phyloP scores from a whole-genome alignment of 2,329 filamentous ascomycete genomes.

The Setomelanomma holmii region DNA sequence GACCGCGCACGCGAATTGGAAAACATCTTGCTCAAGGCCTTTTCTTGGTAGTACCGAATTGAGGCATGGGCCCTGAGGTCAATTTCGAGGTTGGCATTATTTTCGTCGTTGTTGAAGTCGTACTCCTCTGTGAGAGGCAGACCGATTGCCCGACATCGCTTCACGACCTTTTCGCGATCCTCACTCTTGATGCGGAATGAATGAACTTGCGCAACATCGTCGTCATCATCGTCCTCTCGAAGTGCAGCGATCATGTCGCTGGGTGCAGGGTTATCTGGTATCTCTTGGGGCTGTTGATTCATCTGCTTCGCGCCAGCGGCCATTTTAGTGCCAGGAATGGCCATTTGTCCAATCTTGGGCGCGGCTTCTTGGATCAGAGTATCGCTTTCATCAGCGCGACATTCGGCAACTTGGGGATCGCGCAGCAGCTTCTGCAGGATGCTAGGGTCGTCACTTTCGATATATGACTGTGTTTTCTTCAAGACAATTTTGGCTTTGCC shows the following conservation, averaged over 20 bases:
- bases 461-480: slow-evolving; percentile 92
- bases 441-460: slow-evolving; percentile 87
- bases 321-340: slow-evolving; percentile 94
- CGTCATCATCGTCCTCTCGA: slow-evolving; percentile 76
- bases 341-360: slow-evolving; percentile 83
- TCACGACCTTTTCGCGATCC: slow-evolving; percentile 84
- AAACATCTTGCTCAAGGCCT: slow-evolving; percentile 99
- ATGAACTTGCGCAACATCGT: slow-evolving; percentile 86
- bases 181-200: slow-evolving; percentile 88
- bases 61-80: slow-evolving; percentile 88
- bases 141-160: slow-evolving; percentile 84
- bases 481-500: slow-evolving; percentile 95
- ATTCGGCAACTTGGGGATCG: slow-evolving; percentile 80
- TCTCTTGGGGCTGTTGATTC: slow-evolving; percentile 48
- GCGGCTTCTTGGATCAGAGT: slow-evolving; percentile 80
- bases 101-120: slow-evolving; percentile 90
- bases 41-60: slow-evolving; percentile 95
- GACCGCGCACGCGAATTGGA: slow-evolving; percentile 97
- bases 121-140: slow-evolving; percentile 95
- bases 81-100: slow-evolving; percentile 91
- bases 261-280: slow-evolving; percentile 38
- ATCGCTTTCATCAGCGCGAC: slow-evolving; percentile 76
- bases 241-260: slow-evolving; percentile 73
- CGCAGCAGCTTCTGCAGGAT: slow-evolving; percentile 87
- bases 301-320: slow-evolving; percentile 84